Base-by-base conservation (phyloP, 805 yeast species). In the Komagataella phaffii region DNA sequence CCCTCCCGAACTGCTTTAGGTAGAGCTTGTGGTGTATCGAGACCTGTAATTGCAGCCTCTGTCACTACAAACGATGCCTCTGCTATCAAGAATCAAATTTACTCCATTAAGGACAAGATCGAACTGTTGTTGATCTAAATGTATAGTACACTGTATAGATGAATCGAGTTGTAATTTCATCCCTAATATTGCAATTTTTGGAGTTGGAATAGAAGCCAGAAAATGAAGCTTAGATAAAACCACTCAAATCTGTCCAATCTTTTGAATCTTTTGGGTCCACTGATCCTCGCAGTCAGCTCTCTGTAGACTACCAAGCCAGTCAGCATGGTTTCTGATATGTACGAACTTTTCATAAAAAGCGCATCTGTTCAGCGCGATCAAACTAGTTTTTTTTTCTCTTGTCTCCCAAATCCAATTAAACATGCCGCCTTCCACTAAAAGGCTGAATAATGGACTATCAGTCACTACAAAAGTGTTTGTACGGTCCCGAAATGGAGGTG, bases 1-100 rank as follows among this genome's bases (percentile, higher is more conserved):
- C 97, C 99, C 61, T 89, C 97, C 62, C 91, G 93, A 80, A 83
- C 93, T 66, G 99, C 99, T 57, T 79, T 93, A 64, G 99, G 99
- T 72, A 88, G 99, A 79, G 98, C 99, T 64, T 93, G 99, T 77
- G 99, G 99, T 76, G 99, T 93, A 57, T 88, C 98, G 53, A 87
- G 99, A 81, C 97, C 98, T 60, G 99, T 93, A 55, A 91, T 93
- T 69, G 96, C 99, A 67, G 97, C 97, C 58, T 85, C 96, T 57
- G 93, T 93, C 68, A 93, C 99, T 69, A 82, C 98, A 60, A 93
- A 93, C 76, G 99, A 93, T 68, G 96, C 96, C 64, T 89, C 97
- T 62, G 86, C 96, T 65, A 87, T 93, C 77, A 89, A 89, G 81
- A 88, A 77, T 80, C 98, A 91, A 80, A 88, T 93, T 75, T 89